phyloP scores from a whole-genome alignment of 495 filamentous ascomycete genomes.

The Penicillium chermesinum region DNA sequence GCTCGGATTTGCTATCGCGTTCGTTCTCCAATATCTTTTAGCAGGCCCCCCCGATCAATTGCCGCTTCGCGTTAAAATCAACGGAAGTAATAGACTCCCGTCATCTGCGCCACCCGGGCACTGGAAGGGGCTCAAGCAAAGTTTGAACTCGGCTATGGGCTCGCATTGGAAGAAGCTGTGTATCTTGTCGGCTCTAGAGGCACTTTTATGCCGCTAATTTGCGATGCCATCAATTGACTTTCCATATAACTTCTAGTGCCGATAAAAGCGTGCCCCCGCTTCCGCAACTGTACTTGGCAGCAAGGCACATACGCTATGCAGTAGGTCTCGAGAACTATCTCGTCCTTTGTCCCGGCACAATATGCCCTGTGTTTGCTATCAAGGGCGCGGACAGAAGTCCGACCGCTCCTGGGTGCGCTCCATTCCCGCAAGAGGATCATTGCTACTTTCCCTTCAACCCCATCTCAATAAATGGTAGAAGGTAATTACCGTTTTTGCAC shows the following conservation, averaged over 20 bases:
- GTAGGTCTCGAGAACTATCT: not conserved
- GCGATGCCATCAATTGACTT: not conserved
- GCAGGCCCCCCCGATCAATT: too few relatives aligned
- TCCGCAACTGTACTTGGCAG: constrained; percentile 1
- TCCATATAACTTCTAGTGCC: not conserved
- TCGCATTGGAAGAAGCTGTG: not conserved
- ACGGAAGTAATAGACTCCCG: not conserved
- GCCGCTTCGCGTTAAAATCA: too few relatives aligned
- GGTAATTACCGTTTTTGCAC: too few relatives aligned
- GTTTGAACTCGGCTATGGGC: not conserved
- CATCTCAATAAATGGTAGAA: too few relatives aligned
- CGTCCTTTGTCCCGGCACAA: not conserved
- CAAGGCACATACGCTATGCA: not conserved
- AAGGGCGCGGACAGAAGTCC: too few relatives aligned
- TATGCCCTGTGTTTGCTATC: too few relatives aligned
- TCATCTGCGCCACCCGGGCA: not conserved
- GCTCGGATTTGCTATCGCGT: too few relatives aligned
- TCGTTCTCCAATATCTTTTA: too few relatives aligned
- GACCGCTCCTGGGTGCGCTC: too few relatives aligned
- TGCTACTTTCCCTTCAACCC: too few relatives aligned
- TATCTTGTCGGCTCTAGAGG: not conserved
- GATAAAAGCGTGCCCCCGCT: not conserved
- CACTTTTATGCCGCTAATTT: not conserved
- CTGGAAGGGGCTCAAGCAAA: not conserved
- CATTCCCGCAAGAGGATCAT: too few relatives aligned